Evolutionary conservation across 108 stramenopile species (phyloP).

Genomic region (Cyclotella baltica): DNA sequence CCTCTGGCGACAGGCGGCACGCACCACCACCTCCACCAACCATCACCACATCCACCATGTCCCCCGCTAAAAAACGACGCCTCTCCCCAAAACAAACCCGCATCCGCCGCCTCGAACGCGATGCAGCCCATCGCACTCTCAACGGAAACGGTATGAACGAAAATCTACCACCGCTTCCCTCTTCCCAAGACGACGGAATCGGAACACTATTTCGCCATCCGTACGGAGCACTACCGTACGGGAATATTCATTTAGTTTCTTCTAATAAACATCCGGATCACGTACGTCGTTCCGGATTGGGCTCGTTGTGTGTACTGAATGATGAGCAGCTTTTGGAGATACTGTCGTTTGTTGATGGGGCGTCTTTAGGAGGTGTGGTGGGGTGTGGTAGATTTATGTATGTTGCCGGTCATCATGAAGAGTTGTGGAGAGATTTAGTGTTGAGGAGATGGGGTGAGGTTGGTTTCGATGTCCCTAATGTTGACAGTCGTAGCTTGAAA

Average conservation of each 20-base stretch:
- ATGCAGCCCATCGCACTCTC: slow-evolving; percentile 37
- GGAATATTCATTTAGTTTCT: slow-evolving; percentile 68
- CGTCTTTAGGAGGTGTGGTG: slow-evolving; percentile 42
- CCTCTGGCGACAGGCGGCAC: too few species aligned
- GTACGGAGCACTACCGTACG: slow-evolving; percentile 78
- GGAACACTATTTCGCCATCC: slow-evolving; percentile 67
- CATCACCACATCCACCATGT: background rate
- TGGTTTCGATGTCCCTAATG: slow-evolving; percentile 26
- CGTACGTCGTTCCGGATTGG: slow-evolving; percentile 35
- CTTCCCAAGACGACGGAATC: slow-evolving; percentile 22
- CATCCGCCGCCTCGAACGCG: slow-evolving; percentile 36
- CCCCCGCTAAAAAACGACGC: slow-evolving; percentile 19
- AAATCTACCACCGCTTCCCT: slow-evolving; percentile 45
- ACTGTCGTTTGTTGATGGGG: slow-evolving; percentile 68
- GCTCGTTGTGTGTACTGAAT: slow-evolving; percentile 29
- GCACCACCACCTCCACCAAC: background rate
- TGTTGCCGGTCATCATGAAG: slow-evolving; percentile 82
- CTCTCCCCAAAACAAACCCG: slow-evolving; percentile 21
- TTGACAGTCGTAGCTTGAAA: slow-evolving; percentile 12
- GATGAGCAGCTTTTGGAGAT: slow-evolving; percentile 70
- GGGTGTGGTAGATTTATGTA: slow-evolving; percentile 71
- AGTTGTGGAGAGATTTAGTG: slow-evolving; percentile 86
- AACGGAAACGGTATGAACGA: slow-evolving; percentile 45
- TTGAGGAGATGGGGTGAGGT: slow-evolving; percentile 57
- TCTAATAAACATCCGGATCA: slow-evolving; percentile 20